Percentiles rank a stretch among this genome's conserved stretches.
phyloP scores from a whole-genome alignment of 2,329 filamentous ascomycete species.

The Conoideocrella luteorostrata region DNA sequence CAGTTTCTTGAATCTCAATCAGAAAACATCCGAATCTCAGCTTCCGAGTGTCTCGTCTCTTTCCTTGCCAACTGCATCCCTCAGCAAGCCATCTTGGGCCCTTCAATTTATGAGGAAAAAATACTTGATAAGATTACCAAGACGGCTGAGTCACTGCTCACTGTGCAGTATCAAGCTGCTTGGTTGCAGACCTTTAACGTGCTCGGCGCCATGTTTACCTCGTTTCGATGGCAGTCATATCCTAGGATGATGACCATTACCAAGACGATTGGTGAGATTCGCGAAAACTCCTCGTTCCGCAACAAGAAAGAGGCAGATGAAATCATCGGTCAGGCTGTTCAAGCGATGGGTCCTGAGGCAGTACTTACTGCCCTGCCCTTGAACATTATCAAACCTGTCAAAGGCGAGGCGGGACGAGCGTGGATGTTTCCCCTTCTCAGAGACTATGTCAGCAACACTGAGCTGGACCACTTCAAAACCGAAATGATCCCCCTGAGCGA shows the following conservation, averaged over 20 bases:
- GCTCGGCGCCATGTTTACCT: constrained; percentile 78
- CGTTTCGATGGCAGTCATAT: constrained; percentile 75
- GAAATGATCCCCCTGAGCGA: constrained; percentile 89
- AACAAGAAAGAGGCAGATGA: constrained; percentile 94
- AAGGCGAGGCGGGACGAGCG: constrained; percentile 76
- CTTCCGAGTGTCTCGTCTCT: constrained; percentile 89
- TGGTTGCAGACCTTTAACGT: constrained; percentile 95
- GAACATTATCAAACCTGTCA: constrained; percentile 72
- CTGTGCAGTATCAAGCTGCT: constrained; percentile 85
- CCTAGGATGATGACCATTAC: constrained; percentile 72
- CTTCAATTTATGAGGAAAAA: constrained; percentile 90
- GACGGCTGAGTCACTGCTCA: constrained; percentile 67
- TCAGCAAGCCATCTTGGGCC: constrained; percentile 73
- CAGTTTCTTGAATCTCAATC: constrained; percentile 80
- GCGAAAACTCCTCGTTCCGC: constrained; percentile 79
- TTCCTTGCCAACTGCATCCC: constrained; percentile 90
- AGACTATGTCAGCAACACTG: constrained; percentile 84
- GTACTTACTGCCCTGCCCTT: constrained; percentile 78
- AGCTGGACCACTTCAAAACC: constrained; percentile 73
- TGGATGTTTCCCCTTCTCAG: constrained; percentile 92
- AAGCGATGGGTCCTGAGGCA: constrained; percentile 81
- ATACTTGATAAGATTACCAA: constrained; percentile 73
- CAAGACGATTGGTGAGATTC: constrained; percentile 76
- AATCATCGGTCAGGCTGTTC: constrained; percentile 80
- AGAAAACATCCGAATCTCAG: constrained; percentile 88